phyloP scores from a whole-genome alignment of 2,329 filamentous ascomycete species.

The Neurospora sp. region DNA sequence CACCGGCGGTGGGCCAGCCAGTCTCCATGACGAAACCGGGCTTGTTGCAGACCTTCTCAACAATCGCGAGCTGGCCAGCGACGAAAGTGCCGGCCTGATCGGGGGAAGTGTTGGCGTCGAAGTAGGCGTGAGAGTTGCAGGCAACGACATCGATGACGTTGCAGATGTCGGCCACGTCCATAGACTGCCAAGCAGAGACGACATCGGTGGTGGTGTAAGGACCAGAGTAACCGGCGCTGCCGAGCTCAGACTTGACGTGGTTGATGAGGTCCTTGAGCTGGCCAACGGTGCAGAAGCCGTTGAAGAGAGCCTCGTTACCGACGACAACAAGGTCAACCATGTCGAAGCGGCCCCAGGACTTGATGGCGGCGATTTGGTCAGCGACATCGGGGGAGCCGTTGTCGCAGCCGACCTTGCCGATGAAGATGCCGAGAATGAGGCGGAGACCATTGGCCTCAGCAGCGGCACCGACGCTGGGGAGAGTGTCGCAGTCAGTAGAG shows the following conservation, averaged over 20 bases:
- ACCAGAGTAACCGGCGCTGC: conserved; percentile 56
- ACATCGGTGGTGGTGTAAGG: conserved; percentile 80
- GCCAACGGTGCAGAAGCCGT: conserved; percentile 52
- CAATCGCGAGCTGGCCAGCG: conserved; percentile 58
- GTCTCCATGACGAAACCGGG: conserved; percentile 76
- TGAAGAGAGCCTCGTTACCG: conserved; percentile 85
- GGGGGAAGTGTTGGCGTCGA: conserved; percentile 62
- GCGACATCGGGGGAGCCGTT: conserved; percentile 51
- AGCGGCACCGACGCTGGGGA: conserved; percentile 63
- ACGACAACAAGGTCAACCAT: conserved; percentile 72
- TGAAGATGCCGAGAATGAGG: conserved; percentile 82
- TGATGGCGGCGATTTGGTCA: conserved; percentile 65
- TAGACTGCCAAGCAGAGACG: conserved; percentile 63
- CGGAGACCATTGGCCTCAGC: conserved; percentile 57
- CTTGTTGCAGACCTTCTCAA: conserved; percentile 62
- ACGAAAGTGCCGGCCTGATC: conserved; percentile 67
- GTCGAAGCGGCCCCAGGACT: conserved; percentile 62
- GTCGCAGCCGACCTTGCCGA: conserved; percentile 54
- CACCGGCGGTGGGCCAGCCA: conserved; percentile 71
- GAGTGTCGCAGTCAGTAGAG: conserved; percentile 80
- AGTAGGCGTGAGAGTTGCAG: conserved; percentile 89
- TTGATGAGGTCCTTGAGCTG: conserved; percentile 63
- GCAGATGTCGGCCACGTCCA: conserved; percentile 56
- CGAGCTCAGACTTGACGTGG: conserved; percentile 54
- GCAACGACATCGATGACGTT: conserved; percentile 64